Evolutionary conservation across 768 basidiomycete species (phyloP).

Genomic region (Aureoboletus auriporus): DNA sequence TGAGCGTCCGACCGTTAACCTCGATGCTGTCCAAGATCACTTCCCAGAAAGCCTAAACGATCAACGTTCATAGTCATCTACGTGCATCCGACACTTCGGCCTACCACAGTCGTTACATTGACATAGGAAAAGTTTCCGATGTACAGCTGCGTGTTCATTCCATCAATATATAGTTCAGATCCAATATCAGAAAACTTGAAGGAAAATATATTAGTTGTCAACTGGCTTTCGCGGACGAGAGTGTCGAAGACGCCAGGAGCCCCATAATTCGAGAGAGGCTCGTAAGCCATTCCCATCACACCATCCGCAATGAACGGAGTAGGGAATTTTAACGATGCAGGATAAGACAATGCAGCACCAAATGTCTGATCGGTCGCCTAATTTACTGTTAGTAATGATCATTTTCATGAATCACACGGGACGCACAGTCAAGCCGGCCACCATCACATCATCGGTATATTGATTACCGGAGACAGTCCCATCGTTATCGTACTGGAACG

Average conservation of each 20-base stretch:
- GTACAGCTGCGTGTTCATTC: constrained; percentile 30
- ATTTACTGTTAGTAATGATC: background rate
- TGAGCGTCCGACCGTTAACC: background rate
- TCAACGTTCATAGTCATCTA: background rate
- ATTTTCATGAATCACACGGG: background rate
- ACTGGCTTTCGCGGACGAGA: constrained; percentile 34
- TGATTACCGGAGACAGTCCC: constrained; percentile 30
- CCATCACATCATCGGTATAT: constrained; percentile 32
- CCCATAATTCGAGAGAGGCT: constrained; percentile 31
- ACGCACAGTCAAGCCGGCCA: constrained; percentile 6
- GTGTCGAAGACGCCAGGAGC: constrained; percentile 37
- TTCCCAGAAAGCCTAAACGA: constrained; percentile 7
- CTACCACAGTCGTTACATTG: constrained; percentile 12
- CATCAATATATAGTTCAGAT: constrained; percentile 39
- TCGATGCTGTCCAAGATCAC: constrained; percentile 10
- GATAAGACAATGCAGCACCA: constrained; percentile 3
- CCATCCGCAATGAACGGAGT: constrained; percentile 13
- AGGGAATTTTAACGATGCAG: background rate
- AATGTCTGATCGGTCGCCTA: constrained; percentile 9
- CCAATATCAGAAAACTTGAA: constrained; percentile 41
- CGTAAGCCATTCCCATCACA: constrained; percentile 38
- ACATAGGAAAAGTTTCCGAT: too few species aligned
- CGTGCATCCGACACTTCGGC: background rate
- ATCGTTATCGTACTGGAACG: constrained; percentile 32
- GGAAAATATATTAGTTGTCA: constrained; percentile 36